Evolutionary conservation across 495 filamentous ascomycete genomes (phyloP), one percentile per base, ranked within the genome.

Genomic region (Aspergillus panamensis): DNA sequence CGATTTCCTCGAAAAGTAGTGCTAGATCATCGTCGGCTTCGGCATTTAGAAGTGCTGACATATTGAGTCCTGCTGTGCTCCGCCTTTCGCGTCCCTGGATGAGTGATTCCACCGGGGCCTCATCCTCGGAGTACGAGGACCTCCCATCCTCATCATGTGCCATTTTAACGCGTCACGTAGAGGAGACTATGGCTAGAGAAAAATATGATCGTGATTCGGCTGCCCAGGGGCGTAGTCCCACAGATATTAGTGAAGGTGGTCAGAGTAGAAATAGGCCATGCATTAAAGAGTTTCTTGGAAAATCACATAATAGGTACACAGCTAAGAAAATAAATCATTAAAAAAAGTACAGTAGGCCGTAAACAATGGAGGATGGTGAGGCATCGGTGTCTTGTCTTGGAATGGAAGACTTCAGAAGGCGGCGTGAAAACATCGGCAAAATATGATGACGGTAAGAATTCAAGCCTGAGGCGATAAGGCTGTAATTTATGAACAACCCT

Each of bases 51-150:
- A 97, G 84, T 30, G 83, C 82, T 32, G 87, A 86, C 80, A 96
- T 86, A 60, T 90, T 84, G 59, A 87, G 91, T 48, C 93, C 93
- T 17, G 93, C 93, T 0, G 90, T 96, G 32, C 85, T 86, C 67
- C 93, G 89, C 69, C 87, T 89, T 53, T 81, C 81, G 62, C 93
- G 86, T 45, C 89, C 86, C 37, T 85, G 84, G 48, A 88, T 85
- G 64, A 96, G 80, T 66, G 88, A 87, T 72, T 95, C 88, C 51
- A 91, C 75, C 1, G 65, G 63, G n/a, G 63, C 59, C 39, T 71
- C 74, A 20, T 74, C 72, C 16, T 76, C 75, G 39, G 73, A 67
- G 5, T 69, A 70, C 32, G 70, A 69, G 45, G 67, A 68, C 9
- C 59, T 48, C 21, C 62, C 25, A 25, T 25, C 67, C 63, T 13